phyloP scores from a whole-genome alignment of 164 flowering plant genomes.

The Dillenia turbinata region DNA sequence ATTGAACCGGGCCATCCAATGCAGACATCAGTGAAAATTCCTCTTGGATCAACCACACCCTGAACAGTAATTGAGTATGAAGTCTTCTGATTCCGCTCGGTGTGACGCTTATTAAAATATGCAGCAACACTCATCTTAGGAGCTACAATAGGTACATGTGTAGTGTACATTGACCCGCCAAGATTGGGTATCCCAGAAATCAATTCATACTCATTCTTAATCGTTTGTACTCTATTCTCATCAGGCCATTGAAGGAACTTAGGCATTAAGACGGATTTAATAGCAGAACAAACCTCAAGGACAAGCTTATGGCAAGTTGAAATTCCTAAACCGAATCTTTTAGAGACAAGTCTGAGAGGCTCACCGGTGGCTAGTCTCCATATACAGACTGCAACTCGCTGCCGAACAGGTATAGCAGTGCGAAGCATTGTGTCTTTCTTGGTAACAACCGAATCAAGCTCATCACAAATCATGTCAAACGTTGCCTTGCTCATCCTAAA shows the following conservation, averaged over 20 bases:
- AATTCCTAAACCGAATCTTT: slow-evolving; percentile 76
- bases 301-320: slow-evolving; percentile 89
- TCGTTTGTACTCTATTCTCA: slow-evolving; percentile 14
- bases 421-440: slow-evolving; percentile 85
- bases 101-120: slow-evolving; percentile 72
- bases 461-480: slow-evolving; percentile 72
- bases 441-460: slow-evolving; percentile 55
- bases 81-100: slow-evolving; percentile 81
- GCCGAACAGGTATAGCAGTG: slow-evolving; percentile 79
- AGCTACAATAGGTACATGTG: slow-evolving; percentile 78
- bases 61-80: slow-evolving; percentile 81
- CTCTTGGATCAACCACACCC: slow-evolving; percentile 60
- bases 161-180: slow-evolving; percentile 72
- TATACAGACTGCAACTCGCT: slow-evolving; percentile 81
- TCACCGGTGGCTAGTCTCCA: slow-evolving; percentile 88
- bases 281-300: slow-evolving; percentile 77
- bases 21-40: slow-evolving; percentile 72
- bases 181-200: slow-evolving; percentile 61
- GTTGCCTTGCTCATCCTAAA: slow-evolving; percentile 80
- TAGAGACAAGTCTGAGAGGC: slow-evolving; percentile 73
- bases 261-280: slow-evolving; percentile 57
- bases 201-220: slow-evolving; percentile 37
- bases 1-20: slow-evolving; percentile 88
- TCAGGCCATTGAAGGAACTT: slow-evolving; percentile 75
- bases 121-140: slow-evolving; percentile 62